phyloP scores from a whole-genome alignment of 2,329 filamentous ascomycete genomes.

The Hysterium pulicare region DNA sequence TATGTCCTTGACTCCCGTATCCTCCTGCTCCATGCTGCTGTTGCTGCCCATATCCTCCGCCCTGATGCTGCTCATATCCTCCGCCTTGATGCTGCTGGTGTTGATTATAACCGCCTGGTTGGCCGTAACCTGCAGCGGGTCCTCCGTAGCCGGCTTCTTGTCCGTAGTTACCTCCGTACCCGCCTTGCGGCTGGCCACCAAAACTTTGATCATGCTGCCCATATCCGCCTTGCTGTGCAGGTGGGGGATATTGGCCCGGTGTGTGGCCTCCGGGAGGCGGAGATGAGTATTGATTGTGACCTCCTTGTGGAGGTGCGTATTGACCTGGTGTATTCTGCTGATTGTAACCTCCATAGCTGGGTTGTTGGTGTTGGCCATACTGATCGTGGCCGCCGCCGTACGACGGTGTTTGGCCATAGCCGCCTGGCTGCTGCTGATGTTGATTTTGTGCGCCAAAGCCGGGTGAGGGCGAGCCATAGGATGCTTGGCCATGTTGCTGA shows the following conservation, averaged over 20 bases:
- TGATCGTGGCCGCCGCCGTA: slow-evolving; percentile 19
- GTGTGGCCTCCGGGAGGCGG: neutral
- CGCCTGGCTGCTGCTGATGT: slow-evolving; percentile 10
- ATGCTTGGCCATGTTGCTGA: slow-evolving; percentile 1
- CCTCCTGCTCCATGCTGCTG: neutral
- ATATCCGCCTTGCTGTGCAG: neutral
- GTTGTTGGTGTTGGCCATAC: neutral
- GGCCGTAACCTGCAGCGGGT: neutral
- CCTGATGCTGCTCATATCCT: neutral
- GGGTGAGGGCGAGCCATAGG: neutral
- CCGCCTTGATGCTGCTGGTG: too few species aligned
- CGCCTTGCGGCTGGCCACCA: too few species aligned
- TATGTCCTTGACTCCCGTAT: neutral
- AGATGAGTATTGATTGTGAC: too few species aligned
- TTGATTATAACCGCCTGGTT: too few species aligned
- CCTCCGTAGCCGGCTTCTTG: neutral
- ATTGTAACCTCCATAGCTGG: neutral
- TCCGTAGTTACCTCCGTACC: neutral
- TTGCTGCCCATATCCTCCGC: slow-evolving; percentile 1
- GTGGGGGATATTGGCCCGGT: neutral
- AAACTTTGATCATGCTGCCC: neutral
- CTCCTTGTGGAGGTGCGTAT: neutral
- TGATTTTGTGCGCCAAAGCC: slow-evolving; percentile 5
- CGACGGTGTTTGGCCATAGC: slow-evolving; percentile 14
- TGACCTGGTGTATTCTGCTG: neutral